Evolutionary conservation across 179 eudicot species (phyloP).

Genomic region (Beta macrorhiza): DNA sequence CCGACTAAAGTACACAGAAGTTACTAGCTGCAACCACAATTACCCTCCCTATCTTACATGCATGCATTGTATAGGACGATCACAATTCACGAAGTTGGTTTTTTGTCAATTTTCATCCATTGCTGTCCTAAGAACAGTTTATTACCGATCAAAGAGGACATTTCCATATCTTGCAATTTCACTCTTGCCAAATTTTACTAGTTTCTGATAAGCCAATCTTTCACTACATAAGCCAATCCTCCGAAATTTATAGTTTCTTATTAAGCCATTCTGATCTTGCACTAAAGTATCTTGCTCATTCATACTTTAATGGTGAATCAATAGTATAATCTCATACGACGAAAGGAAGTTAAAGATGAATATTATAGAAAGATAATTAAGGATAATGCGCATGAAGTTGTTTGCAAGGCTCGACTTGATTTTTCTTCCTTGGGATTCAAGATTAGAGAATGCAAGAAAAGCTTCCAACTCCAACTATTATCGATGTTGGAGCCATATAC

Average conservation of each 20-base stretch:
- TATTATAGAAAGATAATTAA: too few species aligned
- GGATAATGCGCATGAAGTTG: too few species aligned
- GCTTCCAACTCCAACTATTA: too few species aligned
- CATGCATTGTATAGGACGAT: neutral
- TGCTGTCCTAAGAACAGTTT: neutral
- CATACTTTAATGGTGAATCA: too few species aligned
- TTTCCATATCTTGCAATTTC: neutral
- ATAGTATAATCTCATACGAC: too few species aligned
- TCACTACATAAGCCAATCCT: neutral
- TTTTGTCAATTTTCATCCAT: slow-evolving; percentile 10
- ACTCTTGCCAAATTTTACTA: neutral
- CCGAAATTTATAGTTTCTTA: neutral
- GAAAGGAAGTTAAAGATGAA: too few species aligned
- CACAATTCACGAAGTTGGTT: neutral
- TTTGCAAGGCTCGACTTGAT: too few species aligned
- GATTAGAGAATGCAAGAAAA: too few species aligned
- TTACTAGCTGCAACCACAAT: slow-evolving; percentile 8
- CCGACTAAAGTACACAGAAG: slow-evolving; percentile 25
- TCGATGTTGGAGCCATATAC: too few species aligned
- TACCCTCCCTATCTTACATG: slow-evolving; percentile 11
- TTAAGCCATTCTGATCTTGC: neutral
- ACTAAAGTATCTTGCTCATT: too few species aligned
- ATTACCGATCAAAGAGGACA: neutral
- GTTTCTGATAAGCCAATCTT: slow-evolving; percentile 5
- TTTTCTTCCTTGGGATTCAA: too few species aligned